A percentile compares a stretch with the other conserved stretches of the same genome.
Evolutionary conservation across 2,329 filamentous ascomycete species (phyloP).

Genomic region (Aspergillus felis): DNA sequence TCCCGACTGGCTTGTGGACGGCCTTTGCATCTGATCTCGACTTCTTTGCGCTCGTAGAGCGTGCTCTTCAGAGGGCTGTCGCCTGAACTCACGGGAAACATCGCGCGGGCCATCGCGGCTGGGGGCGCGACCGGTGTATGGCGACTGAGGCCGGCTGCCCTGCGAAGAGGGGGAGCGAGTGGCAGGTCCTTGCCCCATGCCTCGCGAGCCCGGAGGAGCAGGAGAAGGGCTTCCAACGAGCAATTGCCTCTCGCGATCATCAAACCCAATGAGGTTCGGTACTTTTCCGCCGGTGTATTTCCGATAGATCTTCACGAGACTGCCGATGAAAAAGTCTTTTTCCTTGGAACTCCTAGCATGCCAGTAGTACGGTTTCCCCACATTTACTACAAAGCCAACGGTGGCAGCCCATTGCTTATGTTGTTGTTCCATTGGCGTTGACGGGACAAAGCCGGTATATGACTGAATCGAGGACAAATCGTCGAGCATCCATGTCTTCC

Average conservation of each 20-base stretch:
- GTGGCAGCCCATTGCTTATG: constrained; percentile 73
- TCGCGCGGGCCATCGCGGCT: constrained; percentile 39
- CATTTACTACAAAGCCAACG: constrained; percentile 79
- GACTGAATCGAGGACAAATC: constrained; percentile 82
- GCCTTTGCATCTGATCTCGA: constrained; percentile 38
- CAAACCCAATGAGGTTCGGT: constrained; percentile 79
- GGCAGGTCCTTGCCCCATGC: constrained; percentile 19
- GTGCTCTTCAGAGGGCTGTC: constrained; percentile 35
- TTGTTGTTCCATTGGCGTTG: constrained; percentile 57
- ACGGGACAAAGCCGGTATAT: constrained; percentile 61
- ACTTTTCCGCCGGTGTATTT: constrained; percentile 89
- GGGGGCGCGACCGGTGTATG: constrained; percentile 28
- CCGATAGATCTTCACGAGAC: constrained; percentile 89
- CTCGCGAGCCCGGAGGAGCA: constrained; percentile 21
- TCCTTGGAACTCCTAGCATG: constrained; percentile 89
- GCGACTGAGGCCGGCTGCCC: constrained; percentile 25
- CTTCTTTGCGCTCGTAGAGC: constrained; percentile 34
- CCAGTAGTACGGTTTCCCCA: constrained; percentile 97
- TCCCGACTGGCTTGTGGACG: constrained; percentile 34
- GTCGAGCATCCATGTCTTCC: constrained; percentile 96
- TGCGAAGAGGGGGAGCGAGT: constrained; percentile 28
- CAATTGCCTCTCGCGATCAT: constrained; percentile 70
- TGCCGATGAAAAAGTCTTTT: constrained; percentile 98
- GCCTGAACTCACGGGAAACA: constrained; percentile 26
- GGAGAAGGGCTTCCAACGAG: constrained; percentile 55